Percentiles rank a stretch among this genome's conserved stretches.
Conservation (phyloP, 345 rosid genomes). For the Bruguiera gymnorhiza region DNA sequence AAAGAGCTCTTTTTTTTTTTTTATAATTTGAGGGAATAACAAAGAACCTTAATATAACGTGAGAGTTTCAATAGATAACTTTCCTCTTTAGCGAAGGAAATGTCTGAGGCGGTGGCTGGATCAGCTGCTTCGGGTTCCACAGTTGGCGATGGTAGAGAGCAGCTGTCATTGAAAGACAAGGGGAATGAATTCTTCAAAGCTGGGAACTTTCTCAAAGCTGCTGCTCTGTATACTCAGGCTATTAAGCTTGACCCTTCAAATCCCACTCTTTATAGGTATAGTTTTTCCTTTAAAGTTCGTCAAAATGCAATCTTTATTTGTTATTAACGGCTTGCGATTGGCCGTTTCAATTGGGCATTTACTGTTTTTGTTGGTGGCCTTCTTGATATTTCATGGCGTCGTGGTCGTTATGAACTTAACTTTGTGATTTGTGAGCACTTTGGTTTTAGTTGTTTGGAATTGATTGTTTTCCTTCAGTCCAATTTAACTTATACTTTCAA, state of each 20-base stretch:
- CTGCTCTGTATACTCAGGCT: constrained; percentile 96
- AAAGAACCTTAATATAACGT: not conserved
- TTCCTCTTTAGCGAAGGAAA: not conserved
- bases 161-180: constrained; percentile 70
- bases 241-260: constrained; percentile 92
- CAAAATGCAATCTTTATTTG: constrained; percentile 23
- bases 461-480: no score
- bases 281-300: no score
- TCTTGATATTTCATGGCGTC: not conserved
- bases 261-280: constrained; percentile 77
- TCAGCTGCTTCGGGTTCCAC: constrained; percentile 35
- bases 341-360: constrained; percentile 5
- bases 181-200: constrained; percentile 95
- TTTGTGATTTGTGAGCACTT: no score
- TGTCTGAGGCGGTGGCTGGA: constrained; percentile 50
- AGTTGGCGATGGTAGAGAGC: constrained; percentile 30
- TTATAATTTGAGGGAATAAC: not conserved
- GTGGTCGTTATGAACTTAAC: no score
- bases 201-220: constrained; percentile 95
- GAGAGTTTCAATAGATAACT: not conserved
- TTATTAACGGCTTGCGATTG: not conserved
- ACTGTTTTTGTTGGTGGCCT: constrained; percentile 1
- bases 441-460: no score
- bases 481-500: no score
- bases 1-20: no score